Percentiles rank a stretch among this genome's conserved stretches.
Evolutionary conservation across 2,329 filamentous ascomycete species (phyloP).

Genomic region (Diplodia scrobiculata): DNA sequence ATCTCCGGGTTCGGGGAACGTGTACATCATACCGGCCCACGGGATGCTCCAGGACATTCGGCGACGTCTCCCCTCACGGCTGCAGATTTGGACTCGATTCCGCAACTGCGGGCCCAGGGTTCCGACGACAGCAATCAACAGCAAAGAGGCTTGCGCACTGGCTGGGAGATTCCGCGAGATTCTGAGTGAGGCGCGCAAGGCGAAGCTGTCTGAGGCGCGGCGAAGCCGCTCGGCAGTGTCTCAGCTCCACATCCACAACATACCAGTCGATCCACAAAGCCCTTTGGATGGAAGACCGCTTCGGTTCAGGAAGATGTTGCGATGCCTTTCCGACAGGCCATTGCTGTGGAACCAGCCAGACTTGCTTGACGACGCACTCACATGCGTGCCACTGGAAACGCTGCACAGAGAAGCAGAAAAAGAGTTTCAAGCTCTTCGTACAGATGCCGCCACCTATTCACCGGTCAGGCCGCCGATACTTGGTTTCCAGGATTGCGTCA

Average conservation of each 20-base stretch:
- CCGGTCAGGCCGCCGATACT: slow-evolving; percentile 79
- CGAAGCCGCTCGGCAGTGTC: neutral
- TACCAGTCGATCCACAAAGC: slow-evolving; percentile 71
- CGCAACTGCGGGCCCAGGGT: neutral
- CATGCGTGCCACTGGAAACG: slow-evolving; percentile 80
- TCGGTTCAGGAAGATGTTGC: slow-evolving; percentile 67
- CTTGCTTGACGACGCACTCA: slow-evolving; percentile 87
- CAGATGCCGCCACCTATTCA: slow-evolving; percentile 85
- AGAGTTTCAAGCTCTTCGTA: slow-evolving; percentile 81
- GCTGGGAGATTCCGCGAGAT: neutral
- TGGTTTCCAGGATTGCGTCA: slow-evolving; percentile 97
- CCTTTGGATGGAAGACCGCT: slow-evolving; percentile 58
- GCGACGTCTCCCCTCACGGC: neutral
- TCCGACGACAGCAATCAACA: neutral
- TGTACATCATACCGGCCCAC: slow-evolving; percentile 32
- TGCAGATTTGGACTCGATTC: neutral
- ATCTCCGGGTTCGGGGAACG: slow-evolving; percentile 20
- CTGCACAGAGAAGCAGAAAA: slow-evolving; percentile 94
- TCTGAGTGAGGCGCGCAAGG: neutral
- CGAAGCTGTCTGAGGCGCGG: neutral
- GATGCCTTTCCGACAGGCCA: slow-evolving; percentile 84
- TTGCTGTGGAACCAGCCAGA: slow-evolving; percentile 96
- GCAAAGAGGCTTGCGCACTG: neutral
- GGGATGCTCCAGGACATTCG: neutral
- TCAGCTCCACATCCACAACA: slow-evolving; percentile 52